These are phyloP conservation scores for Wickerhamiella nectarea DNA, from an alignment of 805 yeast genomes.

Conservation along the genomic window DNA sequence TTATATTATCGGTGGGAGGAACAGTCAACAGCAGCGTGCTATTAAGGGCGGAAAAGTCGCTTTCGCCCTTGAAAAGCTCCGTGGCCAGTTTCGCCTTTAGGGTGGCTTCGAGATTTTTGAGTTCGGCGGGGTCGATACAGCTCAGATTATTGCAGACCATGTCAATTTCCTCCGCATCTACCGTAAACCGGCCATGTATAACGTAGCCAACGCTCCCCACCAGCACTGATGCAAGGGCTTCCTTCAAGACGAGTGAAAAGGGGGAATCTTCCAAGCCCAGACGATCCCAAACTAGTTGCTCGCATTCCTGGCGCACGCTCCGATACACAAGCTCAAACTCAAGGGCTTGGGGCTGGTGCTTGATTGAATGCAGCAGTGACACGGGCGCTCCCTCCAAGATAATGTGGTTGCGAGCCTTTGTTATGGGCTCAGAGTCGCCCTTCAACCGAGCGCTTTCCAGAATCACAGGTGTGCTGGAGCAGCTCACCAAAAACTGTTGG, in stretches of 20 bases:
- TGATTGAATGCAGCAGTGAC: slow-evolving; percentile 44
- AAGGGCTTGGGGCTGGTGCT: slow-evolving; percentile 12
- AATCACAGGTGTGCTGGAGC: slow-evolving; percentile 47
- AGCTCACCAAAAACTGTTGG: slow-evolving; percentile 56
- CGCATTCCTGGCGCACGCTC: slow-evolving; percentile 15
- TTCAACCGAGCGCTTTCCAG: slow-evolving; percentile 33
- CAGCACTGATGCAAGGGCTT: slow-evolving; percentile 7
- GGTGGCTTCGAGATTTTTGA: slow-evolving; percentile 6
- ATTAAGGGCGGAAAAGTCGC: slow-evolving; percentile 11
- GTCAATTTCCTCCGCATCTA: slow-evolving; percentile 11
- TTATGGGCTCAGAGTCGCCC: slow-evolving; percentile 24
- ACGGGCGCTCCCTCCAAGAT: slow-evolving; percentile 64
- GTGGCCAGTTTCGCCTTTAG: not conserved
- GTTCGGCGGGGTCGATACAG: slow-evolving; percentile 12
- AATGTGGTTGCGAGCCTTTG: slow-evolving; percentile 26
- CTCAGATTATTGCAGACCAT: slow-evolving; percentile 13
- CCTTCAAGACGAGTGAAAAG: slow-evolving; percentile 12
- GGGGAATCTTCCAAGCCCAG: slow-evolving; percentile 8
- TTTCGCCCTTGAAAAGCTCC: not conserved
- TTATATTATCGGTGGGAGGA: slow-evolving; percentile 45
- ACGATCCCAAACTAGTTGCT: slow-evolving; percentile 13
- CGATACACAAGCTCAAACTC: slow-evolving; percentile 10
- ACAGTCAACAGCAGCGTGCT: slow-evolving; percentile 38
- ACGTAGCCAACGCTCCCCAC: slow-evolving; percentile 11
- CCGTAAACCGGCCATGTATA: slow-evolving; percentile 8